Base-by-base conservation (phyloP, 1,284 basidiomycete genomes). In the Apiotrichum veenhuisii region DNA sequence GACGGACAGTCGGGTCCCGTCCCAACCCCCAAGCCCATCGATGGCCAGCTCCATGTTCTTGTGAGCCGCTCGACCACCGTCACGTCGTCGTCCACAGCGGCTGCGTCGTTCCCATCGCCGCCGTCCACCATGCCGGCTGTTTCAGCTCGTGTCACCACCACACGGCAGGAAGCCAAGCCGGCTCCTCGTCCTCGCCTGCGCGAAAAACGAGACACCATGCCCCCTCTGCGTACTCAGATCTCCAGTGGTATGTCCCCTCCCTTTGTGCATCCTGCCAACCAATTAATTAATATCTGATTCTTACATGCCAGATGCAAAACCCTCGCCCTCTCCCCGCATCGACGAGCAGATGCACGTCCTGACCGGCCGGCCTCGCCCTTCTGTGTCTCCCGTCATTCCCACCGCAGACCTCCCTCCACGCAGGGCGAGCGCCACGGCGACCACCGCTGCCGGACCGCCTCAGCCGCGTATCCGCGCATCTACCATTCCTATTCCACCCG, bases 291-390 rank as follows among this genome's bases (percentile, higher is more conserved):
- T 5, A 5, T 15, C 44, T 46, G 26, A n/a, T n/a, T n/a, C n/a
- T n/a, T n/a, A 46, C 26, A 12, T 20, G 23, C 5, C 44, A 46
- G 44, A 20, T 8, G 27, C 14, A 15, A 17, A 27, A 18, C 18
- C 27, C 4, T 20, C 44, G 2, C 27, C 27, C 4, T 20, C 44
- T 11, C 27, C 44, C 1, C 44, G 44, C 30, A 46, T 46, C 10
- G 44, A 46, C 10, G 44, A 46, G n/a, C 26, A 33, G 5, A 46
- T 46, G 44, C 44, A 46, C 18, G 44, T 46, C 17, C 44, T 46
- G 27, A 46, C 26, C 12, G 44, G 18, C 10, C 44, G 44, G 3
- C 23, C 44, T 10, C n/a, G 10, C 9, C 10, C 20, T 41, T 22
- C 8, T 4, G 10, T 20, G 40, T 20, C 40, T 20, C 5, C 20